Evolutionary conservation across 495 filamentous ascomycete species (phyloP), one percentile per base, ranked within the genome.

Genomic region (Aspergillus wentii): DNA sequence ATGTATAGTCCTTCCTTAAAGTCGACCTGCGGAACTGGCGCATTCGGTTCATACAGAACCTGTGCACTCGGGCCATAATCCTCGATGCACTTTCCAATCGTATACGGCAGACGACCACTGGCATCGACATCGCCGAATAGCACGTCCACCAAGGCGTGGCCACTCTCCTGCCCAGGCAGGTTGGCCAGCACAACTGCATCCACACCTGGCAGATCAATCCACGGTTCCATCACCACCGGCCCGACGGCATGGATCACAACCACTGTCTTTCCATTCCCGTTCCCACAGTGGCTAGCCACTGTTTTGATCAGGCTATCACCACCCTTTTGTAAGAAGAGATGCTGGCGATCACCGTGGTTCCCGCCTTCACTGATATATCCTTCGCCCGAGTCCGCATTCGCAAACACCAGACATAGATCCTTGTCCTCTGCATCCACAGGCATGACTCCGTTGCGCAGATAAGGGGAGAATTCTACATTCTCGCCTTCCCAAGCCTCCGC

Each of bases 241-340:
- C 92, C 92, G 16, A 96, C 85, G 2, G 92, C 72, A 57, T 98
- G 92, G n/a, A 96, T 68, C 16, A 96, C 75, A 1, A 96, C 88
- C 10, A 96, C 69, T 8, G 86, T 86, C 26, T 74, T 73, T 13
- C 84, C 82, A 18, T 71, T 74, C 30, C 79, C 82, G 15, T 62
- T 61, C 20, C 80, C 79, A 49, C 92, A 98, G 29, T 72, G 68
- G 8, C 68, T 55, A 0, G 88, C 85, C 2, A 95, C 87, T 6
- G 74, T 57, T 17, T 79, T 55, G 27, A 96, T 75, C 7, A 96
- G 69, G 5, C 73, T 57, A 38, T 92, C 85, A 8, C 89, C 86
- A 14, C 75, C 79, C 43, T 90, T 87, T 52, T 94, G 86, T 3
- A 85, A 59, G 36, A 74, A 73, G 0, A 98, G 69, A 49, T 96